These are phyloP conservation scores for Zopfia rhizophila DNA, from an alignment of 2,329 filamentous ascomycete genomes.

Conservation along the genomic window DNA sequence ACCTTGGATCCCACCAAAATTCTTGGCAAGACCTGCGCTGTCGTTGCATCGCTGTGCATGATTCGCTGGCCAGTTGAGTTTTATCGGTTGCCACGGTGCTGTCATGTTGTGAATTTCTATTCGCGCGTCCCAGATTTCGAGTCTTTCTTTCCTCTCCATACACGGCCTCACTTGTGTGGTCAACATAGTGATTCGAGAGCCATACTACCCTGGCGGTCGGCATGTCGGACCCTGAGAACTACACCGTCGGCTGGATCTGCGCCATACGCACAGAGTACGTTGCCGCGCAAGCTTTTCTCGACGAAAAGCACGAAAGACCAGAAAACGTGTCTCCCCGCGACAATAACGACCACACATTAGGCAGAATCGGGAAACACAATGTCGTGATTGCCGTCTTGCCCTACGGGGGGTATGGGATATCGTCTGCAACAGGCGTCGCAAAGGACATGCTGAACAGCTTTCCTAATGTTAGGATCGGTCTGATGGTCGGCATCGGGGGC, in stretches of 20 bases:
- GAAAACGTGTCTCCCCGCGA: slow-evolving; percentile 16
- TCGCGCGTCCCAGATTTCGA: no score
- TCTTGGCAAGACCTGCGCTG: no score
- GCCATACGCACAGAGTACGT: slow-evolving; percentile 51
- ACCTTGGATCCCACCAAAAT: no score
- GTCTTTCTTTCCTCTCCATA: no score
- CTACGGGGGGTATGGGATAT: slow-evolving; percentile 26
- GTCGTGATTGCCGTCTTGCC: slow-evolving; percentile 43
- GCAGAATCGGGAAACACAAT: slow-evolving; percentile 43
- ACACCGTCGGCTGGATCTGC: slow-evolving; percentile 60
- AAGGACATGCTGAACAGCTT: slow-evolving; percentile 27
- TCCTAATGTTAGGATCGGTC: slow-evolving; percentile 29
- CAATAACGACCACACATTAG: slow-evolving; percentile 41
- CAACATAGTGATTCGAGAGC: no score
- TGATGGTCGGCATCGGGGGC: slow-evolving; percentile 38
- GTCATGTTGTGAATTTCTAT: no score
- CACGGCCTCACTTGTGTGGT: no score
- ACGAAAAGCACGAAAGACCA: slow-evolving; percentile 35
- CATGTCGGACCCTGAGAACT: no score
- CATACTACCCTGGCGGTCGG: no score
- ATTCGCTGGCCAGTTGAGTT: no score
- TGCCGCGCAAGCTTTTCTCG: slow-evolving; percentile 41
- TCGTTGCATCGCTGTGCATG: no score
- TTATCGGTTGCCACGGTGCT: no score
- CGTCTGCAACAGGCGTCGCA: slow-evolving; percentile 30